Evolutionary conservation across 495 filamentous ascomycete genomes (phyloP), one percentile per base, ranked within the genome.

Genomic region (Copromyces sp.): DNA sequence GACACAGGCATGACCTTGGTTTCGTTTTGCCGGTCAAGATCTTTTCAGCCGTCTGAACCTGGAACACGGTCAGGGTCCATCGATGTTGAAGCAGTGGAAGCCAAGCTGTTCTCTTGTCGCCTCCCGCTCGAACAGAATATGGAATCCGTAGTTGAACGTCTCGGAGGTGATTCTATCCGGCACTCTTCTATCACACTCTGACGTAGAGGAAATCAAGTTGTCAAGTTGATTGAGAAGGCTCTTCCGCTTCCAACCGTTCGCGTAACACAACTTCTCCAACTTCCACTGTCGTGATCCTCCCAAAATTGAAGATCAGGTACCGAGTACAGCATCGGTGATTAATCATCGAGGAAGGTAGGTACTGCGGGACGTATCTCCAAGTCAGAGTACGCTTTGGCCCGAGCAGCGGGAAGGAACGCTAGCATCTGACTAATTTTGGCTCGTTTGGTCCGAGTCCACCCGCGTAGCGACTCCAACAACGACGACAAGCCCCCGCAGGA

Each of bases 371-470:
- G 37, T 12, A 65, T 38, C 11, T 71, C 44, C 35, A 71, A n/a
- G n/a, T n/a, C 70, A 65, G 70, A 37, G 44, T 53, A 65, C 70
- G 37, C 16, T 41, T 42, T 42, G 6, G 32, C 35, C 35, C 29
- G 53, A 35, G 53, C 53, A 35, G 29, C 53, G 53, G 53, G 53
- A 35, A 61, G 53, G 29, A 32, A 61, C 53, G 53, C 29, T 61
- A 61, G 69, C 72, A 20, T 53, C 72, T 75, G 72, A 75, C 74
- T 71, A 75, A 73, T 47, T 39, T 61, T 61, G 47, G 47, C 29
- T 29, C 38, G 29, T 65, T 53, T 24, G 38, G 70, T 72, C 75
- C 75, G 75, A 77, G 69, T 77, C 75, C 73, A 75, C 75, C 75
- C 75, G 75, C 61, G 45, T 32, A 47, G 68, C 45, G 61, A 59